Evolutionary conservation across 495 filamentous ascomycete genomes (phyloP).

Genomic region (Neurospora sublineolata): DNA sequence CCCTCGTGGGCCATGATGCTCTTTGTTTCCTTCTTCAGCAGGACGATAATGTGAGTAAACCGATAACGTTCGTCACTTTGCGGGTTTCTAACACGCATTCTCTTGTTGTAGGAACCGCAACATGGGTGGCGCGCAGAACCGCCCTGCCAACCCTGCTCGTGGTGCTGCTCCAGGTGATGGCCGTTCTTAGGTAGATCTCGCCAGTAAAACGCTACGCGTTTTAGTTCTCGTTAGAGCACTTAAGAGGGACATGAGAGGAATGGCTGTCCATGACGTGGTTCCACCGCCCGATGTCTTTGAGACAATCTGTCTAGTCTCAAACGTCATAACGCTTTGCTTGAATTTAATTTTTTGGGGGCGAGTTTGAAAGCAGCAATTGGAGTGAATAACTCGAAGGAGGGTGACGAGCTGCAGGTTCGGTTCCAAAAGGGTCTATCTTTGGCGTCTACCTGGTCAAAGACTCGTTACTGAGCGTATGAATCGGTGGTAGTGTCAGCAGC

Average conservation of each 20-base stretch:
- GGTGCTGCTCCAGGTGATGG: conserved; percentile 12
- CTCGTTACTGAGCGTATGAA: conserved; percentile 22
- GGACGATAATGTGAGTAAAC: conserved; percentile 71
- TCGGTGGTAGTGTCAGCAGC: conserved; percentile 22
- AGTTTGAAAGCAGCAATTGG: conserved; percentile 18
- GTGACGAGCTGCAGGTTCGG: conserved; percentile 3
- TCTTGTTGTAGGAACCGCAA: conserved; percentile 22
- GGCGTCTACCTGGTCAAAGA: conserved; percentile 1
- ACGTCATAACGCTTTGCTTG: not conserved
- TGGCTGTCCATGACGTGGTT: not conserved
- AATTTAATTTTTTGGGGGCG: too few relatives aligned
- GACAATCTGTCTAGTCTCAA: not conserved
- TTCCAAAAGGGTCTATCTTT: conserved; percentile 4
- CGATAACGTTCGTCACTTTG: not conserved
- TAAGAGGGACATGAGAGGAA: not conserved
- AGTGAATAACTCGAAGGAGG: conserved; percentile 14
- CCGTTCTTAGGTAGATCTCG: conserved; percentile 7
- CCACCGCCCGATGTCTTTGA: not conserved
- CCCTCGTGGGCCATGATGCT: conserved; percentile 65
- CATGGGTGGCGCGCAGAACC: conserved; percentile 8
- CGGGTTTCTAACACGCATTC: conserved; percentile 11
- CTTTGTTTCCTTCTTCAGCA: conserved; percentile 65
- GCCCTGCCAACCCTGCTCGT: conserved; percentile 11
- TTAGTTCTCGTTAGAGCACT: not conserved
- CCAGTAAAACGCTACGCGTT: not conserved